Conservation (phyloP, 257 asterid species). For the Solanum clarkiae region DNA sequence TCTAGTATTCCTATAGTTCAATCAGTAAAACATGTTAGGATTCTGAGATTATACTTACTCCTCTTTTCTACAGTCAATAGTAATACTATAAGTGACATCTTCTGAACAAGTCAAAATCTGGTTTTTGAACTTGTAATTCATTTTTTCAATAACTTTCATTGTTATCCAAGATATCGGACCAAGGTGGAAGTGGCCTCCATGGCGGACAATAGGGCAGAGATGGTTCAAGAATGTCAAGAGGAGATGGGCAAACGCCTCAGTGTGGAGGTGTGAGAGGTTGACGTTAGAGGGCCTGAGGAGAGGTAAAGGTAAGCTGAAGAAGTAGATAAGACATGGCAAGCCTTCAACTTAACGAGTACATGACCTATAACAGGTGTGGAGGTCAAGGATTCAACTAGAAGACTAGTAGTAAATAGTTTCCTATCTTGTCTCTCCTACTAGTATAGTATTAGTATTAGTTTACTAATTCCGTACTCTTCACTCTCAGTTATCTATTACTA, state of each 20-base stretch:
- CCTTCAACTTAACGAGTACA: no score
- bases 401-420: neutral
- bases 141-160: neutral
- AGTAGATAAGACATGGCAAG: no score
- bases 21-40: neutral
- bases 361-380: no score
- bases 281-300: no score
- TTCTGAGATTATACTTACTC: neutral
- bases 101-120: neutral
- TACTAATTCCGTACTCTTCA: no score
- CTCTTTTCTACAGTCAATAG: neutral
- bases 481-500: no score
- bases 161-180: neutral
- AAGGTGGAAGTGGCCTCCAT: neutral
- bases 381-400: no score
- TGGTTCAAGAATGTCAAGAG: neutral
- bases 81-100: neutral
- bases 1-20: neutral
- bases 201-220: neutral
- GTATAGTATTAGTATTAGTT: no score
- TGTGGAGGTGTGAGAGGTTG: no score
- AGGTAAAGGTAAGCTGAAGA: no score
- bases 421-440: no score
- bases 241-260: neutral
- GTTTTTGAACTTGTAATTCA: neutral